A percentile compares a stretch with the other conserved stretches of the same genome.
Conservation (phyloP, 495 filamentous ascomycete species). For the Amphirosellinia nigrospora region DNA sequence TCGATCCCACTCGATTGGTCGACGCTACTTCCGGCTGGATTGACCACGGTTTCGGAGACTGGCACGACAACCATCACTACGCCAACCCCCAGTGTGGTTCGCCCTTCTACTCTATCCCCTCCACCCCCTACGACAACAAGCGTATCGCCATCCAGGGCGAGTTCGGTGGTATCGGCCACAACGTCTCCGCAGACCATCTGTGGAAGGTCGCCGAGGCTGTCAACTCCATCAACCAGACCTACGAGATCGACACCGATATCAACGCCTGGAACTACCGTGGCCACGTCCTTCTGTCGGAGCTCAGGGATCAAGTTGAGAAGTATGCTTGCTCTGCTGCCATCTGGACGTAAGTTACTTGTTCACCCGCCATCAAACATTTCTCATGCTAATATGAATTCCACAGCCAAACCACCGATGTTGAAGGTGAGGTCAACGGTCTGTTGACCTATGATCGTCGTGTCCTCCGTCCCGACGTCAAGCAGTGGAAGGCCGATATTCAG, state of each 20-base stretch:
- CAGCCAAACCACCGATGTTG: conserved; percentile 75
- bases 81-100: conserved; percentile 73
- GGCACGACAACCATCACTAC: conserved; percentile 72
- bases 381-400: conserved; percentile 42
- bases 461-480: conserved; percentile 57
- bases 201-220: conserved; percentile 66
- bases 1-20: conserved; percentile 68
- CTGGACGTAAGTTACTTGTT: conserved; percentile 37
- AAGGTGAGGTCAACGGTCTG: conserved; percentile 76
- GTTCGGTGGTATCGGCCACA: conserved; percentile 69
- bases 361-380: neutral
- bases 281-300: conserved; percentile 55
- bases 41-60: conserved; percentile 38
- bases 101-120: conserved; percentile 63
- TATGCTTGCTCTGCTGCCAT: conserved; percentile 42
- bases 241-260: conserved; percentile 64
- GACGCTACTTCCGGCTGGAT: conserved; percentile 66
- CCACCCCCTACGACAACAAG: conserved; percentile 61
- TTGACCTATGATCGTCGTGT: conserved; percentile 68
- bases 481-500: conserved; percentile 67
- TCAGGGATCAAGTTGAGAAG: conserved; percentile 61
- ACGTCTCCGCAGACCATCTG: conserved; percentile 59
- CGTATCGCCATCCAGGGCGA: conserved; percentile 73
- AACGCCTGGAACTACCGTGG: conserved; percentile 71
- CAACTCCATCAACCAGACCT: conserved; percentile 65